Evolutionary conservation across 1,139 yeast genomes (phyloP).

Genomic region (Pneumocystis jirovecii): DNA sequence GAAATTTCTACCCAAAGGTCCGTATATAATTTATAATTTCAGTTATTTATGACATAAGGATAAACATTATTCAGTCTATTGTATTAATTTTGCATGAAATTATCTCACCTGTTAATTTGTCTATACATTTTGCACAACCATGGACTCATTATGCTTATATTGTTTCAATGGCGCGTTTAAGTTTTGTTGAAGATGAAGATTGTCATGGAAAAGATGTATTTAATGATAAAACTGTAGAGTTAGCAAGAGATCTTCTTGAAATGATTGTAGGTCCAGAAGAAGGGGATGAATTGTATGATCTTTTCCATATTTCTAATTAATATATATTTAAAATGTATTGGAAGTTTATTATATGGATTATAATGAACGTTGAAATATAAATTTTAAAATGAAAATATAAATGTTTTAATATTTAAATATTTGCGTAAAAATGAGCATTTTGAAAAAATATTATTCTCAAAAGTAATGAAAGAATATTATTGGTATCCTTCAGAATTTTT

Average conservation of each 20-base stretch:
- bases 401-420: neutral
- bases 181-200: neutral
- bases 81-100: neutral
- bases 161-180: neutral
- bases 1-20: neutral
- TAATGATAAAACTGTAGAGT: conserved; percentile 1
- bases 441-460: neutral
- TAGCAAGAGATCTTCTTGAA: conserved; percentile 12
- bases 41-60: neutral
- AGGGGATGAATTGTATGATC: conserved; percentile 10
- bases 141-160: neutral
- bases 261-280: conserved; percentile 12
- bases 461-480: neutral
- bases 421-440: neutral
- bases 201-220: neutral
- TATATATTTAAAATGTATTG: neutral
- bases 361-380: neutral
- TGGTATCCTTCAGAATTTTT: neutral
- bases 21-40: neutral
- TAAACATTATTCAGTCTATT: neutral
- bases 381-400: neutral
- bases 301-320: conserved; percentile 1
- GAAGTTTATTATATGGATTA: neutral
- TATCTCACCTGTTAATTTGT: neutral
- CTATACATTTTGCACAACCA: neutral